Evolutionary conservation across 768 basidiomycete species (phyloP).

Genomic region (Dioszegia hungarica): DNA sequence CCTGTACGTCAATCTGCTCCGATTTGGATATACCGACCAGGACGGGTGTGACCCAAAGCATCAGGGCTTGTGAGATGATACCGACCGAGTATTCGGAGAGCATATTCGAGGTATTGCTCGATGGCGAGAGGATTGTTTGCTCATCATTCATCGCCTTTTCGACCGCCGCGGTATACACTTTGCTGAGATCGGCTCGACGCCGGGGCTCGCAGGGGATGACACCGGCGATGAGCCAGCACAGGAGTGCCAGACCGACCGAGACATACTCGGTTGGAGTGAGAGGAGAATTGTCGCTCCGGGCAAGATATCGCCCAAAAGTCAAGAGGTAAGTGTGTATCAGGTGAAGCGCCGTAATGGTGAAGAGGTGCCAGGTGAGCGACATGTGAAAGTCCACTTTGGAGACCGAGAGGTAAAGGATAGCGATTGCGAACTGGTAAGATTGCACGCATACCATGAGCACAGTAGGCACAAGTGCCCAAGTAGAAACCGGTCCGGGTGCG

Average conservation of each 20-base stretch:
- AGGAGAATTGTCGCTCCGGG: background rate
- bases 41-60: constrained; percentile 20
- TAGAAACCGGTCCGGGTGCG: background rate
- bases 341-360: constrained; percentile 1
- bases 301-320: constrained; percentile 23
- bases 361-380: constrained; percentile 16
- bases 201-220: constrained; percentile 17
- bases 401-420: constrained; percentile 3
- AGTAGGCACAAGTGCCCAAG: background rate
- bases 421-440: background rate
- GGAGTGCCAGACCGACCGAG: background rate
- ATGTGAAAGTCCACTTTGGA: background rate
- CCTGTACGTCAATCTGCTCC: constrained; percentile 30
- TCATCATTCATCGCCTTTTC: background rate
- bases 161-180: constrained; percentile 25
- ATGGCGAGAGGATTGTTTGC: background rate
- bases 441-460: background rate
- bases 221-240: background rate
- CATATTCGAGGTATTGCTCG: constrained; percentile 10
- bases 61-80: constrained; percentile 16
- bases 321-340: constrained; percentile 13
- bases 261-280: constrained; percentile 14
- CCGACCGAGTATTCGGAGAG: constrained; percentile 3
- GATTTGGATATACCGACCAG: constrained; percentile 10
- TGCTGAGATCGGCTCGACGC: constrained; percentile 10